Evolutionary conservation across 169 alveolate species (phyloP).

Genomic region (Cryptosporidium canis): DNA sequence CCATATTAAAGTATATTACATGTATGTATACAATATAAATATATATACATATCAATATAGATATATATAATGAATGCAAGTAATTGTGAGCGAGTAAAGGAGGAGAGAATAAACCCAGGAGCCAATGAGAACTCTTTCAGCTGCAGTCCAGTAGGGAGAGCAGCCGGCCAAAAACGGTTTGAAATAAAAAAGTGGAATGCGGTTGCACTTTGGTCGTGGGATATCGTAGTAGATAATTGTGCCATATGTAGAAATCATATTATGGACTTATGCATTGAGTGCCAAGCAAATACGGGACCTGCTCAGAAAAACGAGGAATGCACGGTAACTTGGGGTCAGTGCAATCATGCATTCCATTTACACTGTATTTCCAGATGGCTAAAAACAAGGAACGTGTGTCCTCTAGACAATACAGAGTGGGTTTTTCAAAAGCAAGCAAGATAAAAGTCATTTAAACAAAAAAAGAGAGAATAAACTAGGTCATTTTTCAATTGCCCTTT

Average conservation of each 20-base stretch:
- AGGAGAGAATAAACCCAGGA: background rate
- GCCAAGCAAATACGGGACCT: slow-evolving; percentile 92
- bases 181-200: slow-evolving; percentile 96
- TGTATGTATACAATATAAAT: background rate
- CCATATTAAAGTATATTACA: no score
- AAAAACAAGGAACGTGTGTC: slow-evolving; percentile 97
- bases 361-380: slow-evolving; percentile 99
- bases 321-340: slow-evolving; percentile 99
- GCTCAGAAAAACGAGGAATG: slow-evolving; percentile 87
- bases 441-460: background rate
- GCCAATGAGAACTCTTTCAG: background rate
- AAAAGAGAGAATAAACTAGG: background rate
- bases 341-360: slow-evolving; percentile 98
- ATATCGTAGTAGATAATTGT: slow-evolving; percentile 97
- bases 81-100: background rate
- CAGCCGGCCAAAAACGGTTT: slow-evolving; percentile 76
- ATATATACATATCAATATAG: background rate
- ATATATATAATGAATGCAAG: background rate
- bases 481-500: background rate
- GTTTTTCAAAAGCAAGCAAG: slow-evolving; percentile 85
- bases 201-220: slow-evolving; percentile 99
- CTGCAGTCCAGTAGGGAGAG: background rate
- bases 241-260: slow-evolving; percentile 98
- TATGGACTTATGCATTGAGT: slow-evolving; percentile 97
- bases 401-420: slow-evolving; percentile 96